Percentiles rank a stretch among this genome's conserved stretches.
Conservation (phyloP, 2,329 filamentous ascomycete species). For the Calonectria crousiana region DNA sequence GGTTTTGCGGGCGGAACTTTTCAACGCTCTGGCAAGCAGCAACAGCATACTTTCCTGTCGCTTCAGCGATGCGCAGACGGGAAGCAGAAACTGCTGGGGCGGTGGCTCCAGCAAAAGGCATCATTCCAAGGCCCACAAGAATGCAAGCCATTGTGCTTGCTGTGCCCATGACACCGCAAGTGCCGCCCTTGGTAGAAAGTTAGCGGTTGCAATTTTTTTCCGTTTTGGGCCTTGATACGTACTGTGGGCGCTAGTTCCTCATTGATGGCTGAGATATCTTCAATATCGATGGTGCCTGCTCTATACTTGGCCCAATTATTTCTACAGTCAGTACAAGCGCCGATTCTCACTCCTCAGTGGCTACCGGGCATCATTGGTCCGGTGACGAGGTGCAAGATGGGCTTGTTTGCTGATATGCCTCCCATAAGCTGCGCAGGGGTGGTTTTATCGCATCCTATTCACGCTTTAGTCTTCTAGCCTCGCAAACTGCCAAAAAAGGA, state of each 20-base stretch:
- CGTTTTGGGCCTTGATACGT: not conserved
- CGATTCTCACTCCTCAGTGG: not conserved
- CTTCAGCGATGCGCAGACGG: not conserved
- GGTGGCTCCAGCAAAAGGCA: not conserved
- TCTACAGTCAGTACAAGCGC: not conserved
- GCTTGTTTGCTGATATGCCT: not conserved
- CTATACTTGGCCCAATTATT: slow-evolving; percentile 1
- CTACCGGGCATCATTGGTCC: not conserved
- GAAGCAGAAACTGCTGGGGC: not conserved
- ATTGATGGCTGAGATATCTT: not conserved
- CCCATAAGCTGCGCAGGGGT: not conserved
- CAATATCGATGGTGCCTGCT: not conserved
- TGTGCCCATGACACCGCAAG: not conserved
- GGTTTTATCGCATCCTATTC: not conserved
- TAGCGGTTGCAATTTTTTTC: not conserved
- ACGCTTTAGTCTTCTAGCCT: not conserved
- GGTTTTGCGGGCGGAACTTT: not conserved
- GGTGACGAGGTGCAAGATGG: not conserved
- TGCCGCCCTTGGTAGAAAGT: not conserved
- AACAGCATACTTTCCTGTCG: not conserved
- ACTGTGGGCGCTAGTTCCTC: not conserved
- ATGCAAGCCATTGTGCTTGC: not conserved
- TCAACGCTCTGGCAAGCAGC: not conserved
- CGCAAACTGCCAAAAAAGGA: not conserved
- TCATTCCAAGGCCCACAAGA: not conserved